Evolutionary conservation across 305 asterid species (phyloP).

Genomic region (Galium porrigens): DNA sequence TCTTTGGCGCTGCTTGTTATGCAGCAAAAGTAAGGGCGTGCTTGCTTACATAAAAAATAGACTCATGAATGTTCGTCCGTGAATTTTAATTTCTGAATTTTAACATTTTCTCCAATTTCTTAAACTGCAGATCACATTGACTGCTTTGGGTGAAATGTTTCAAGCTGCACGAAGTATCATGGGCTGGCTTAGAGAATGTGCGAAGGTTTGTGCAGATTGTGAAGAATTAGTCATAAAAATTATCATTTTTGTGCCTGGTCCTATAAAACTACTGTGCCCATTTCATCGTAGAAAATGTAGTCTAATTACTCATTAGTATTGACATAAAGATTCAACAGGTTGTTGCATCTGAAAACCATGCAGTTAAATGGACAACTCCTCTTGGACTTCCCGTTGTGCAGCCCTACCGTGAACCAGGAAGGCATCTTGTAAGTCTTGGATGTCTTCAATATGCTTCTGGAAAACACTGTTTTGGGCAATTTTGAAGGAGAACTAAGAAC

Average conservation of each 20-base stretch:
- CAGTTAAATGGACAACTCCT: constrained; percentile 93
- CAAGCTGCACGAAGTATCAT: constrained; percentile 91
- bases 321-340: constrained; percentile 35
- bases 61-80: neutral
- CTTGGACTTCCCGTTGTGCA: constrained; percentile 99
- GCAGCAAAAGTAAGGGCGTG: constrained; percentile 21
- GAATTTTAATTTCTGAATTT: neutral
- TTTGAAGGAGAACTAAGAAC: neutral
- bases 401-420: constrained; percentile 68
- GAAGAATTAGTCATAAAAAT: neutral
- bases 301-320: constrained; percentile 12
- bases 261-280: neutral
- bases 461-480: neutral
- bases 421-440: constrained; percentile 47
- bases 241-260: constrained; percentile 5
- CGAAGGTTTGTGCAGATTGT: constrained; percentile 44
- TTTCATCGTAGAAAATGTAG: neutral
- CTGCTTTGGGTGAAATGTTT: constrained; percentile 89
- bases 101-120: neutral
- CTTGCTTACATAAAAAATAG: neutral
- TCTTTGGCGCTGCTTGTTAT: constrained; percentile 24
- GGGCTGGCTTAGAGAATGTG: constrained; percentile 97
- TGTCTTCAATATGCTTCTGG: neutral
- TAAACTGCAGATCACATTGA: constrained; percentile 49
- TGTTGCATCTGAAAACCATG: constrained; percentile 71